These are phyloP conservation scores for Litchi chinensis DNA, from an alignment of 345 rosid species.

Conservation along the genomic window DNA sequence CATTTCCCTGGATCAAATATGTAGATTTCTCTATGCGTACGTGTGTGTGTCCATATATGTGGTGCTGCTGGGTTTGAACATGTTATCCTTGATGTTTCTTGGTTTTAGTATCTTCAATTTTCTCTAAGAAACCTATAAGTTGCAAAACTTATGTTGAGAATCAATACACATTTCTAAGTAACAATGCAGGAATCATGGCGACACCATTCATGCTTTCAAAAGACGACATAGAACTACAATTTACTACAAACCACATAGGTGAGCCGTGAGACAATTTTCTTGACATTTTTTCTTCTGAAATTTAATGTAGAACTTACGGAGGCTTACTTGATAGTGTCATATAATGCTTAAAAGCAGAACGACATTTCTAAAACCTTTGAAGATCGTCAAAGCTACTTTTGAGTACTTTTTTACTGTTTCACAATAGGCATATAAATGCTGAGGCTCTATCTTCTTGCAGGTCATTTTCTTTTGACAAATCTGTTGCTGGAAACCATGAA, in stretches of 20 bases:
- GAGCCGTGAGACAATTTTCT: not conserved
- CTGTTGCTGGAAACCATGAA: conserved; percentile 53
- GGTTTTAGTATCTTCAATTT: not conserved
- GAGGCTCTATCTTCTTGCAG: conserved; percentile 28
- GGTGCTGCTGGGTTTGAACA: not conserved
- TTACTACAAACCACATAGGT: conserved; percentile 40
- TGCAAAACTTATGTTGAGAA: conserved; percentile 2
- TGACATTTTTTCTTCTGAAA: not conserved
- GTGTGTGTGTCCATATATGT: not conserved
- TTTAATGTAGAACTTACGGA: no score
- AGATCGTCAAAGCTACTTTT: not conserved
- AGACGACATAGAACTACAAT: conserved; percentile 34
- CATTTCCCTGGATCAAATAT: not conserved
- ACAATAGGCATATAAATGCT: not conserved
- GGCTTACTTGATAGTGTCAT: no score
- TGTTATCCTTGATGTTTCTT: not conserved
- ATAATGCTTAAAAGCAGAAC: no score
- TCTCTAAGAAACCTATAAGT: not conserved
- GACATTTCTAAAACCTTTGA: not conserved
- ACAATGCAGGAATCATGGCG: conserved; percentile 41
- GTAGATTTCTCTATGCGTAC: not conserved
- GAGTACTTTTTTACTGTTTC: not conserved
- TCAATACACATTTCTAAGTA: conserved; percentile 15
- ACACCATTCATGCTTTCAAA: conserved; percentile 32
- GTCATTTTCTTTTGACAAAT: conserved; percentile 56